Conservation (phyloP, 345 rosid genomes). For the Populus pruinosa region DNA sequence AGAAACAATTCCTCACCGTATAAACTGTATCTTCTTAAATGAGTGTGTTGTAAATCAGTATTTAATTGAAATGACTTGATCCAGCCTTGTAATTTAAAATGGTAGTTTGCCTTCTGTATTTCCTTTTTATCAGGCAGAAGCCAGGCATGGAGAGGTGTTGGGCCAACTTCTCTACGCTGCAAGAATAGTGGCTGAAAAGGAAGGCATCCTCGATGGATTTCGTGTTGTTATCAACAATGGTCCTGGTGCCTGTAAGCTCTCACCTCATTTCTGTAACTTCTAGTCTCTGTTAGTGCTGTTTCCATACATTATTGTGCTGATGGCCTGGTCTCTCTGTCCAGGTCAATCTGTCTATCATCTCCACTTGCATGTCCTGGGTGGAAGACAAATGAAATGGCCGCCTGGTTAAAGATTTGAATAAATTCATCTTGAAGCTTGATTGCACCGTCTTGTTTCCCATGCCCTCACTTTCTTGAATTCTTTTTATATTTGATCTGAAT, state of each 20-base stretch:
- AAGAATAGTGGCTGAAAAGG: conserved; percentile 85
- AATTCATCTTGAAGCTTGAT: neutral
- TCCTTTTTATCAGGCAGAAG: conserved; percentile 58
- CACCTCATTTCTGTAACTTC: neutral
- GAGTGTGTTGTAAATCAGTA: neutral
- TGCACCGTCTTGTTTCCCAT: neutral
- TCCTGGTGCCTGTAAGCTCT: conserved; percentile 63
- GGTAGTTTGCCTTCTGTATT: neutral
- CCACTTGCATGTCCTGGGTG: conserved; percentile 84
- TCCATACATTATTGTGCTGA: neutral
- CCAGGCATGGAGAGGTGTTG: conserved; percentile 64
- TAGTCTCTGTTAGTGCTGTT: neutral
- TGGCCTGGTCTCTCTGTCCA: conserved; percentile 17
- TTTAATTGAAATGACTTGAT: neutral
- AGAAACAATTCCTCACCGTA: too few species aligned
- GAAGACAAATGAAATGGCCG: conserved; percentile 91
- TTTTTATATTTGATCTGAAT: neutral
- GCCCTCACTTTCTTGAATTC: neutral
- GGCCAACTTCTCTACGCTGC: conserved; percentile 75
- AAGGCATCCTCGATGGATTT: conserved; percentile 81
- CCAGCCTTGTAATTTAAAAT: neutral
- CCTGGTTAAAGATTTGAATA: conserved; percentile 46
- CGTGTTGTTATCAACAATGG: conserved; percentile 95
- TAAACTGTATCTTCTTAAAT: too few species aligned
- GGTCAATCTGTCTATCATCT: conserved; percentile 97